Evolutionary conservation across 2,329 filamentous ascomycete genomes (phyloP), one percentile per base, ranked within the genome.

Genomic region (Fusarium sp.): DNA sequence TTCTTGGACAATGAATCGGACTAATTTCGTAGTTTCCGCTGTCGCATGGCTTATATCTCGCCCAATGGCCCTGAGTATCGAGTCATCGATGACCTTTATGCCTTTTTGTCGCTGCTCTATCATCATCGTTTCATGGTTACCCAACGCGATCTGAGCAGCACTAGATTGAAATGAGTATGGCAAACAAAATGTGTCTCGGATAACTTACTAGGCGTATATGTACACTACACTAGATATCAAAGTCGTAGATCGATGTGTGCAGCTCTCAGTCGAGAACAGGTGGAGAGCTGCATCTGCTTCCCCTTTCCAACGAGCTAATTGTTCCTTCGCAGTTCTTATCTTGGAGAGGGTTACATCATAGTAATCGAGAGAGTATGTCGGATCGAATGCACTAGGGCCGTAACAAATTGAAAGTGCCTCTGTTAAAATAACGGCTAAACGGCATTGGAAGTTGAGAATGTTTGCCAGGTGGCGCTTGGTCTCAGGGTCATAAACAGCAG

Each of bases 21-120:
- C 59, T 2, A 63, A 2, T 2, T 64, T 64, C 1, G 61, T 63
- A 1, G 61, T 63, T 28, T 63, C 59, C 3, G 59, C 21, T 7
- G 61, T 57, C 1, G 61, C 59, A 24, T 44, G 11, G 1, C 54
- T 63, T 22, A 64, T 63, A 1, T 38, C 45, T 4, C 49, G 49
- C 1, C 59, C 59, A 8, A 71, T 69, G 7, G 22, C 47, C 21
- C 44, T 59, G 0, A 71, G 19, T 1, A 65, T 50, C 3, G 45
- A n/a, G 7, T 67, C 52, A 3, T 58, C 50, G 5, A 69, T 36
- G 1, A 71, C 21, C 1, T 44, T 67, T 5, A 70, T 19, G 0
- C 58, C 67, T 24, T 70, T 70, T 4, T 67, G 67, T 10, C 68
- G 39, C 13, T 67, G 58, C 11, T 70, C 67, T 1, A 70, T 70